Evolutionary conservation across 2,329 filamentous ascomycete genomes (phyloP).

Genomic region (Cyclaneusma minus): DNA sequence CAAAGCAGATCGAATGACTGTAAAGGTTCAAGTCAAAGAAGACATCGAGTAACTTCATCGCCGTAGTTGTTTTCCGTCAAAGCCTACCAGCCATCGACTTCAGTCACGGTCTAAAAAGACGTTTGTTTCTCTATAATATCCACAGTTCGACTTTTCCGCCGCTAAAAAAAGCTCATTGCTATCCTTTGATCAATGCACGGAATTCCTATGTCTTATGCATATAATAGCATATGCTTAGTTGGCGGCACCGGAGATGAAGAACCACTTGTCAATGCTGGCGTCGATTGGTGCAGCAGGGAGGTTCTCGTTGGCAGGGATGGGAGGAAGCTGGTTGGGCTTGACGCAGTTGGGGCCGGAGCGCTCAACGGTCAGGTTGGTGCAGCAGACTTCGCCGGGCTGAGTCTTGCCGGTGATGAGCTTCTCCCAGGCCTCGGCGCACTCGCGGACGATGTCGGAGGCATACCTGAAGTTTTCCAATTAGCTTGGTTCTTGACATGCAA

Average conservation of each 20-base stretch:
- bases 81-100: too few species aligned
- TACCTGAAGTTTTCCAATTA: slow-evolving; percentile 41
- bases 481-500: background rate
- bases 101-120: too few species aligned
- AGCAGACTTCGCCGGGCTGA: slow-evolving; percentile 55
- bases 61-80: too few species aligned
- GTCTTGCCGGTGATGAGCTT: slow-evolving; percentile 87
- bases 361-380: slow-evolving; percentile 64
- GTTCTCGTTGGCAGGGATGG: slow-evolving; percentile 68
- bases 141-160: too few species aligned
- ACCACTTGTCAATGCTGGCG: slow-evolving; percentile 98
- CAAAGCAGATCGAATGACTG: too few species aligned
- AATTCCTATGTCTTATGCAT: slow-evolving; percentile 19
- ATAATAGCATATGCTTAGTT: too few species aligned
- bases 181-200: slow-evolving; percentile 15
- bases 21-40: too few species aligned
- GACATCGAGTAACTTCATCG: too few species aligned
- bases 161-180: too few species aligned
- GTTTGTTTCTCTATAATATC: slow-evolving; percentile 1
- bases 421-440: slow-evolving; percentile 96
- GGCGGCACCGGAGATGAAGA: slow-evolving; percentile 98
- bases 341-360: slow-evolving; percentile 63
- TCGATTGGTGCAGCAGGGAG: slow-evolving; percentile 80
- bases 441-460: slow-evolving; percentile 85
- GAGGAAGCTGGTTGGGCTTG: slow-evolving; percentile 52